These are phyloP conservation scores for Filosporella fistucella DNA, from an alignment of 495 filamentous ascomycete genomes.

Conservation along the genomic window DNA sequence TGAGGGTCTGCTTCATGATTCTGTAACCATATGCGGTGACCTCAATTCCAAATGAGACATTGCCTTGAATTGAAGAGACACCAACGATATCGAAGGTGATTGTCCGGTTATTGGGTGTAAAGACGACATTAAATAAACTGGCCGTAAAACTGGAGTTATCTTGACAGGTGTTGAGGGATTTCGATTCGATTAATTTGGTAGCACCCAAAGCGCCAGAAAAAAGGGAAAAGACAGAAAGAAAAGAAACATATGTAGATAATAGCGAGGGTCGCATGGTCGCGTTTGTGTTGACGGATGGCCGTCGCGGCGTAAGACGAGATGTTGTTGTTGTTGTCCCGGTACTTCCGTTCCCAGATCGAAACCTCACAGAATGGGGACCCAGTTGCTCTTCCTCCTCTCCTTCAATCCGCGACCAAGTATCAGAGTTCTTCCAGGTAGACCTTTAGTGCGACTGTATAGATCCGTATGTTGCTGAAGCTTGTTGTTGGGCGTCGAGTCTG, in stretches of 20 bases:
- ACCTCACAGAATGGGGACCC: not conserved
- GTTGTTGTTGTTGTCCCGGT: conserved; percentile 13
- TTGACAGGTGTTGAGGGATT: conserved; percentile 74
- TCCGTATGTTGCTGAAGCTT: no score
- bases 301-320: conserved; percentile 11
- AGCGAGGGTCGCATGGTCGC: conserved; percentile 30
- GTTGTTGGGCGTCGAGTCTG: no score
- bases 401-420: no score
- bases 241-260: conserved; percentile 29
- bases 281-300: conserved; percentile 17
- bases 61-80: conserved; percentile 78
- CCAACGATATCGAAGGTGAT: conserved; percentile 74
- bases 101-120: conserved; percentile 70
- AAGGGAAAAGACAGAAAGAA: conserved; percentile 24
- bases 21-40: conserved; percentile 80
- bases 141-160: conserved; percentile 76
- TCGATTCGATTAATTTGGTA: conserved; percentile 55
- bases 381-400: not conserved
- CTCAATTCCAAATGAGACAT: conserved; percentile 72
- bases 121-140: conserved; percentile 75
- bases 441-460: no score
- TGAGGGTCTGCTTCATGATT: conserved; percentile 55
- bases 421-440: no score
- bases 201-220: conserved; percentile 28
- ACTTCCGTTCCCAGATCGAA: conserved; percentile 14